Conservation (phyloP, 805 yeast genomes). For the Wickerhamomyces queroliae region DNA sequence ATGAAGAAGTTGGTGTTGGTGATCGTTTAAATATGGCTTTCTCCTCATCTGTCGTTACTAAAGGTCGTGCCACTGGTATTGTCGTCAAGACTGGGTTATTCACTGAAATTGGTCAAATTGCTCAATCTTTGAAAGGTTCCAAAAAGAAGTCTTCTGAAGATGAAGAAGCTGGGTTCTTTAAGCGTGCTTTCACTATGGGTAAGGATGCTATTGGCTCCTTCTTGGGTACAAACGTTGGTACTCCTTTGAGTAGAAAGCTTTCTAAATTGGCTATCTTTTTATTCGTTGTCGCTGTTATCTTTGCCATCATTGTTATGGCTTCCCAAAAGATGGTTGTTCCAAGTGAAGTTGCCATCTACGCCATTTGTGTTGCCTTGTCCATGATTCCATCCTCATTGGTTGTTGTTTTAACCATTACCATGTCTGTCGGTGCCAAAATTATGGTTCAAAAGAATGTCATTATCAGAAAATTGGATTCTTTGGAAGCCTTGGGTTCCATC, state of each 20-base stretch:
- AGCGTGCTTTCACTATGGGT: slow-evolving; percentile 33
- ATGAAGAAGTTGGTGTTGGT: slow-evolving; percentile 51
- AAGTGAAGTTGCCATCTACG: slow-evolving; percentile 79
- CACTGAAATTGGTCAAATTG: slow-evolving; percentile 75
- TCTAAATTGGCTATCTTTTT: slow-evolving; percentile 72
- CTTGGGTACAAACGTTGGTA: slow-evolving; percentile 72
- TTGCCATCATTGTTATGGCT: slow-evolving; percentile 84
- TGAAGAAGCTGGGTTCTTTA: slow-evolving; percentile 34
- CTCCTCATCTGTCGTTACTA: slow-evolving; percentile 62
- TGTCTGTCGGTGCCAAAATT: slow-evolving; percentile 76
- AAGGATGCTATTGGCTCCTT: slow-evolving; percentile 58
- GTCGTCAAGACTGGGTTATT: slow-evolving; percentile 62
- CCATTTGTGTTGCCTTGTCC: slow-evolving; percentile 73
- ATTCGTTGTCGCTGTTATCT: slow-evolving; percentile 73
- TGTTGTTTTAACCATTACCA: slow-evolving; percentile 78
- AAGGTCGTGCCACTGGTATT: slow-evolving; percentile 70
- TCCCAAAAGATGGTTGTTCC: slow-evolving; percentile 72
- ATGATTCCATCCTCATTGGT: slow-evolving; percentile 81
- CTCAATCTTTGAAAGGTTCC: slow-evolving; percentile 45
- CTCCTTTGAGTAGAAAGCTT: slow-evolving; percentile 73
- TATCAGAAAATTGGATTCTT: slow-evolving; percentile 70
- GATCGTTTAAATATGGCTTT: slow-evolving; percentile 70
- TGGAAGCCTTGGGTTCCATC: slow-evolving; percentile 75
- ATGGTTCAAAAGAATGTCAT: slow-evolving; percentile 65
- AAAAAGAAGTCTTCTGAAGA: slow-evolving; percentile 36